Base-by-base conservation (phyloP, 2,329 filamentous ascomycete species). In the Aspergillus awamori region DNA sequence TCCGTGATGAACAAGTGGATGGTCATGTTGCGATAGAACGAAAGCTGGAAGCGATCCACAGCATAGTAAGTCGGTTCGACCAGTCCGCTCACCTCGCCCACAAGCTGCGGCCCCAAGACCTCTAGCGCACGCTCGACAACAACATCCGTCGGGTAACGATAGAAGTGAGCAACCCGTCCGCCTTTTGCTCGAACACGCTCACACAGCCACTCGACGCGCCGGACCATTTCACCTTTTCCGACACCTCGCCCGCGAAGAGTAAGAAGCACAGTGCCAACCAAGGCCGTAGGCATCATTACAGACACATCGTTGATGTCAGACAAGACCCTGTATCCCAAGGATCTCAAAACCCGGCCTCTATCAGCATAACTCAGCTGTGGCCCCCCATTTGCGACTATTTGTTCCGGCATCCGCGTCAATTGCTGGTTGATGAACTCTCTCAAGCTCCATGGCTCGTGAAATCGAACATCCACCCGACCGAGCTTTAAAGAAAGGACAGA, bases 1-100 rank as follows among this genome's bases (percentile, higher is more conserved):
- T 98, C 93, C 2, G 92, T 90, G 60, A 99, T 95, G 76, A 99
- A 99, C 5, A 99, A 85, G 74, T 99, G 95, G 63, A 99, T 99
- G 0, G 94, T 97, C 95, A 98, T 98, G 77, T 99, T 99, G 56
- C 95, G 89, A 79, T 99, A 99, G 77, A 99, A 99, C 0, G 93
- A 97, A 8, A 99, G 85, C 74, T 99, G 95, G 81, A 99, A 99
- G 57, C 93, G 86, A 75, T 99, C 95, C 41, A 97, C 93, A 4
- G 95, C 95, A 70, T 92, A 97, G 77, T 92, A 98, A 0, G 95
- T 98, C 17, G 92, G 91, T 74, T 99, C 95, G 0, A 91, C 90
- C 5, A 99, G 80, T 0, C 89, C 92, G 39, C 89, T 85, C 0
- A 96, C 84, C 4, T 89, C 82, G 4, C 93, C 92, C 0, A 99